Evolutionary conservation across 1,284 basidiomycete species (phyloP).

Genomic region (Ceratobasidium sp.): DNA sequence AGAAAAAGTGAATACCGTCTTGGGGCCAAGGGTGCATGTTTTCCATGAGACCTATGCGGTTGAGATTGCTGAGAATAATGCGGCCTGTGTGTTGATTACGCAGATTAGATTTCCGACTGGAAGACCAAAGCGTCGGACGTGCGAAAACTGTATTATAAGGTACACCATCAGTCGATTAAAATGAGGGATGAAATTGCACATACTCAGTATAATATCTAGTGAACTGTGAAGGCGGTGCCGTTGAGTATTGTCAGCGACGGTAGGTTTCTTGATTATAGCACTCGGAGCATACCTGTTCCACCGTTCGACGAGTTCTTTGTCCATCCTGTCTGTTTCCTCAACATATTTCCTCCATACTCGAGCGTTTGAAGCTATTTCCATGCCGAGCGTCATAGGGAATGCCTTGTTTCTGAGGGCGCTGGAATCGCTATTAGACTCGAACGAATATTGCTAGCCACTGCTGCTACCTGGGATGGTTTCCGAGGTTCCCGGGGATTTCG

Average conservation of each 20-base stretch:
- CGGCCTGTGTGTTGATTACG: neutral
- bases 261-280: too few species aligned
- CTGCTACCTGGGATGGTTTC: too few species aligned
- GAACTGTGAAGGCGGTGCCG: neutral
- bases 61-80: conserved; percentile 10
- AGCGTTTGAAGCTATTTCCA: too few species aligned
- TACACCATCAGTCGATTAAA: neutral
- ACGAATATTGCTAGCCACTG: too few species aligned
- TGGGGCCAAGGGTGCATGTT: too few species aligned
- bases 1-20: too few species aligned
- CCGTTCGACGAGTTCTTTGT: conserved; percentile 11
- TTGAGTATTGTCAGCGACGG: too few species aligned
- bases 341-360: neutral
- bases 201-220: conserved; percentile 5
- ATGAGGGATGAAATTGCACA: neutral
- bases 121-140: neutral
- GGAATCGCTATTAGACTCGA: too few species aligned
- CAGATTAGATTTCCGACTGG: neutral
- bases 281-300: conserved; percentile 3
- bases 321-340: neutral
- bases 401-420: too few species aligned
- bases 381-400: too few species aligned
- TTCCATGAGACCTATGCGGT: conserved; percentile 13
- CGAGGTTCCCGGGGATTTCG: too few species aligned
- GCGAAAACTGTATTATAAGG: neutral